Conservation (phyloP, 2,329 filamentous ascomycete species). For the Fusarium sp. region DNA sequence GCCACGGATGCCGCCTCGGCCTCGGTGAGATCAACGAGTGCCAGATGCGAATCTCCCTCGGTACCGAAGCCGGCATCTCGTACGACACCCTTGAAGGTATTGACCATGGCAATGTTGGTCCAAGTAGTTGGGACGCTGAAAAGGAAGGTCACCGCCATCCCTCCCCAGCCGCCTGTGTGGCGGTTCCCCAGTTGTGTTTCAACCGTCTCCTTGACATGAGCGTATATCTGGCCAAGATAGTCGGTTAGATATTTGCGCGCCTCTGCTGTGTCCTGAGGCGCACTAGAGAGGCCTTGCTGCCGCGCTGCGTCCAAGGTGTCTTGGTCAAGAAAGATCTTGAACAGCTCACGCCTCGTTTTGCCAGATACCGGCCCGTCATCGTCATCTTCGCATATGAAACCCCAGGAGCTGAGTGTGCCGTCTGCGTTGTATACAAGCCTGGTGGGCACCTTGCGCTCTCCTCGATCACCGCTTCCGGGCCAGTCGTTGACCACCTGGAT, state of each 20-base stretch:
- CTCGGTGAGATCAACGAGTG: not conserved
- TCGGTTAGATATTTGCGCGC: constrained; percentile 5
- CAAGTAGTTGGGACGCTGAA: constrained; percentile 1
- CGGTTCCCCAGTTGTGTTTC: not conserved
- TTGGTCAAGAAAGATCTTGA: constrained; percentile 66
- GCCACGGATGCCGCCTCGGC: not conserved
- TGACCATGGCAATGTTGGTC: constrained; percentile 3
- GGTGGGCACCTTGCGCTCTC: constrained; percentile 70
- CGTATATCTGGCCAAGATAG: not conserved
- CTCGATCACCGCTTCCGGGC: constrained; percentile 66
- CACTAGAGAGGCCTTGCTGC: not conserved
- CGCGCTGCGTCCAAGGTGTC: not conserved
- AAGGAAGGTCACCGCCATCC: not conserved
- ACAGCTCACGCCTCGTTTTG: constrained; percentile 60
- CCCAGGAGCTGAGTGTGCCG: constrained; percentile 64
- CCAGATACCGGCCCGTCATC: not conserved
- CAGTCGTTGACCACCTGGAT: constrained; percentile 66
- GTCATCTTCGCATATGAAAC: constrained; percentile 36
- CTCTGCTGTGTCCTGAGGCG: not conserved
- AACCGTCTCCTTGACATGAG: not conserved
- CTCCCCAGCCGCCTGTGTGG: not conserved
- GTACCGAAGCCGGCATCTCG: not conserved
- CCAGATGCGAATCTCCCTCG: not conserved
- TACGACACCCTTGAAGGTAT: constrained; percentile 1
- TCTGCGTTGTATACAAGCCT: constrained; percentile 63